Evolutionary conservation across 2,329 filamentous ascomycete species (phyloP).

Genomic region (Exophiala sideris): DNA sequence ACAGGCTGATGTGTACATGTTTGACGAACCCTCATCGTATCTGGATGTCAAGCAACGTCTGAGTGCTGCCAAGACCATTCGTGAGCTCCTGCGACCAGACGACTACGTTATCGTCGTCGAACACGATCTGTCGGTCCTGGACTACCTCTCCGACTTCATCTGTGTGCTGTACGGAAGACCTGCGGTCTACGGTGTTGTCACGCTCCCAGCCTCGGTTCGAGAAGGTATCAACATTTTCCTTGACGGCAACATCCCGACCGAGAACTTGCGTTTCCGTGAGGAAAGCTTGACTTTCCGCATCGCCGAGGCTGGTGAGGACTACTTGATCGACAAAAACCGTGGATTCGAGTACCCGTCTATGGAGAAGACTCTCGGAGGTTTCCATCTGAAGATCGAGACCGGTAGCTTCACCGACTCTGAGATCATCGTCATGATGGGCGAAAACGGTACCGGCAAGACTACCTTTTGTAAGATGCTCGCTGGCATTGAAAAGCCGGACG

Average conservation of each 20-base stretch:
- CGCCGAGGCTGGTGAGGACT: slow-evolving; percentile 83
- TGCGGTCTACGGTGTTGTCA: slow-evolving; percentile 96
- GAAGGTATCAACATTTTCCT: slow-evolving; percentile 99
- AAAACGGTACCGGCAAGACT: slow-evolving; percentile 99
- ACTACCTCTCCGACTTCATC: slow-evolving; percentile 98
- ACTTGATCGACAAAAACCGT: slow-evolving; percentile 75
- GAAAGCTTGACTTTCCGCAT: slow-evolving; percentile 96
- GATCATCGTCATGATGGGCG: slow-evolving; percentile 99
- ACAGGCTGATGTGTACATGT: slow-evolving; percentile 98
- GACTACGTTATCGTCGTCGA: slow-evolving; percentile 99
- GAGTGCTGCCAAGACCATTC: slow-evolving; percentile 85
- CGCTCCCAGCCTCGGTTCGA: slow-evolving; percentile 88
- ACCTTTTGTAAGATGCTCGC: slow-evolving; percentile 97
- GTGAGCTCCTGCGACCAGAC: slow-evolving; percentile 79
- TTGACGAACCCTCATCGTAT: slow-evolving; percentile 98
- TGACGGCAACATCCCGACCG: slow-evolving; percentile 94
- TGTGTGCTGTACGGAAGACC: slow-evolving; percentile 95
- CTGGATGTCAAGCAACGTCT: slow-evolving; percentile 99
- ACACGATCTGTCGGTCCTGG: slow-evolving; percentile 96
- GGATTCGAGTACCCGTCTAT: slow-evolving; percentile 85
- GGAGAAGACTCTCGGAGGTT: slow-evolving; percentile 87
- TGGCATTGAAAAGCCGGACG: slow-evolving; percentile 88
- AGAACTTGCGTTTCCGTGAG: slow-evolving; percentile 97
- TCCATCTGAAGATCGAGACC: slow-evolving; percentile 75
- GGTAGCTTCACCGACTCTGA: slow-evolving; percentile 96